Evolutionary conservation across 768 basidiomycete species (phyloP), one percentile per base, ranked within the genome.

Genomic region (Cystobasidium tubakii): DNA sequence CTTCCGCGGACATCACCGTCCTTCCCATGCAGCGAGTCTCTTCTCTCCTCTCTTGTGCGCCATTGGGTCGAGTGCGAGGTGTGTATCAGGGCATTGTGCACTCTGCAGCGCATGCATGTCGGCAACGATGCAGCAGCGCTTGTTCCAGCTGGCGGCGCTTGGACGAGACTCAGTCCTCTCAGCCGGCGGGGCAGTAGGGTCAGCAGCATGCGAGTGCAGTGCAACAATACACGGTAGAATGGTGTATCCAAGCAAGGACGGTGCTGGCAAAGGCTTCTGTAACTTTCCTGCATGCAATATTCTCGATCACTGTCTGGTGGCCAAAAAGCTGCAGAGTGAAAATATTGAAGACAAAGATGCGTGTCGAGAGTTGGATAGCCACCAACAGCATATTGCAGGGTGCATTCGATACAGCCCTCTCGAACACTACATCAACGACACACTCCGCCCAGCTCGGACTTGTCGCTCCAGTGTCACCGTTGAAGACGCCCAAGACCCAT

Each of bases 11-110:
- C 6, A 12, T 34, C 9, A 19, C 13, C 33, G 13, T 33, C 63
- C 17, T 67, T 54, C 19, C 43, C 12, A 39, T 67, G 66, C 27
- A 67, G 44, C 3, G 66, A 43, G 7, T 31, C 29, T 53, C 46
- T 10, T 29, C 66, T 43, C 50, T 67, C 66, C 29, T 67, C 44
- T 27, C 66, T 50, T 17, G 66, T 50, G 21, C 66, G 44, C 66
- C 66, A 67, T 12, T 21, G 29, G 3, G 57, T 23, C 15, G 57
- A 12, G 25, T 31, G 6, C 29, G 57, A 33, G 15, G 57, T 62
- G 46, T 50, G 46, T 50, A 50, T 12, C 15, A 50, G n/a, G 46
- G 12, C n/a, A n/a, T 50, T 50, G 46, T 39, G 39, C 39, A 39
- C 39, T 39, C 46, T 50, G 21, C 46, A 50, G 12, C 46, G 29